Percentiles rank a stretch among this genome's conserved stretches.
phyloP scores from a whole-genome alignment of 2,329 filamentous ascomycete genomes.

The Aspergillus ibericus region DNA sequence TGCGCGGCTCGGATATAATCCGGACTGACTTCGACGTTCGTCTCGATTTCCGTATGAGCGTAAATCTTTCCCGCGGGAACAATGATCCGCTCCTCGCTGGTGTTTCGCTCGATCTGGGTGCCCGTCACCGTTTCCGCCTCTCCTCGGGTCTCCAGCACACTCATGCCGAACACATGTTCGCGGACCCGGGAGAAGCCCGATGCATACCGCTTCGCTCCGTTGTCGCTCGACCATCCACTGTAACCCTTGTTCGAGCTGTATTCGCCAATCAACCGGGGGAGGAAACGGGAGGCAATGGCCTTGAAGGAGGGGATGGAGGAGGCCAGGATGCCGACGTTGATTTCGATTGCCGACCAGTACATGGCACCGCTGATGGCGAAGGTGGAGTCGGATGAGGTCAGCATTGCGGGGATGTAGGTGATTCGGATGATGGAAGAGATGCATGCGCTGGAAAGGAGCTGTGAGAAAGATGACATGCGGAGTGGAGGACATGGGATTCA shows the following conservation, averaged over 20 bases:
- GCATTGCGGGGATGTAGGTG: constrained; percentile 47
- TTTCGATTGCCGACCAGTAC: constrained; percentile 48
- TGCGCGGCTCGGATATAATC: not conserved
- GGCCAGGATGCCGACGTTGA: constrained; percentile 45
- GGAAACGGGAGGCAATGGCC: constrained; percentile 41
- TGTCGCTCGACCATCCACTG: constrained; percentile 24
- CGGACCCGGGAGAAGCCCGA: constrained; percentile 31
- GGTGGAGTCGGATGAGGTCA: constrained; percentile 37
- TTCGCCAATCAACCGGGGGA: constrained; percentile 44
- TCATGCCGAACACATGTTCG: constrained; percentile 20
- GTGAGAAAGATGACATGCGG: not conserved
- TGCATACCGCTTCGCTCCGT: constrained; percentile 19
- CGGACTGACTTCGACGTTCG: constrained; percentile 27
- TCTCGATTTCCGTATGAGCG: constrained; percentile 33
- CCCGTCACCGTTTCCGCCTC: constrained; percentile 21
- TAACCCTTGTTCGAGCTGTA: constrained; percentile 29
- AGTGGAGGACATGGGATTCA: not conserved
- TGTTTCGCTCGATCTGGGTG: constrained; percentile 25
- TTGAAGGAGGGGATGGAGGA: constrained; percentile 46
- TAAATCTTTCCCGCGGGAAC: constrained; percentile 33
- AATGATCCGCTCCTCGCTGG: constrained; percentile 33
- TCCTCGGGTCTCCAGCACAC: constrained; percentile 12
- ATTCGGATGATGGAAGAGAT: constrained; percentile 50
- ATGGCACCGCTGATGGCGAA: constrained; percentile 44
- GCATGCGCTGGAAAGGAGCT: constrained; percentile 38